Base-by-base conservation (phyloP, 2,329 filamentous ascomycete species). In the Nigrospora sphaerica region DNA sequence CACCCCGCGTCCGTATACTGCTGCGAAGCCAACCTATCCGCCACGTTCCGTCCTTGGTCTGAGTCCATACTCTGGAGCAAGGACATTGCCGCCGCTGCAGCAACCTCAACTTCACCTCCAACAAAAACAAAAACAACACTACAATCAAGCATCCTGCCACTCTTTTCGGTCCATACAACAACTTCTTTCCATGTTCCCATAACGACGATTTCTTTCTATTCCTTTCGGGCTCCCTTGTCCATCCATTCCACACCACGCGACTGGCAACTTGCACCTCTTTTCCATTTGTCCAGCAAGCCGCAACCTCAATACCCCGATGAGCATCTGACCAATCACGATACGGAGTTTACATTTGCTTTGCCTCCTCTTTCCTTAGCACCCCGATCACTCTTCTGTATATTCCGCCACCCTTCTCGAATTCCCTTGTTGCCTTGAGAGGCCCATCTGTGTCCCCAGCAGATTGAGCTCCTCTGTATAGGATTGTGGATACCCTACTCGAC, bases 261-360 rank as follows among this genome's bases (percentile, higher is more conserved):
- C 46, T 47, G 10, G 2, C 23, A 28, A 28, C 23, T 28, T 28
- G 23, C 23, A 28, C 23, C 35, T 39, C 23, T 59, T 61, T 59
- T 55, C 62, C 61, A 61, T 65, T 65, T 68, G 59, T 68, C 59
- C 51, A 54, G 53, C 57, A 52, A 62, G 62, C 51, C 55, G 48
- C 39, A 58, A 53, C 54, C 49, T 47, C 52, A 62, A 67, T 65
- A 66, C 63, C 64, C 59, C 62, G 54, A 72, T 71, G 69, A 71
- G 67, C 65, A 63, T 68, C 66, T 67, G 68, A 71, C 59, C 55
- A 45, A 47, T 68, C 56, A 71, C 67, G 67, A 70, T 59, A 59
- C 60, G 66, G 63, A 66, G 61, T 68, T 65, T 54, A 37, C 35
- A 52, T 55, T 56, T 60, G 49, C 53, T 58, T 63, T 45, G 16